Percentiles rank a stretch among this genome's conserved stretches.
These are phyloP conservation scores for Cladophialophora psammophila DNA, from an alignment of 2,329 filamentous ascomycete species.

Conservation along the genomic window DNA sequence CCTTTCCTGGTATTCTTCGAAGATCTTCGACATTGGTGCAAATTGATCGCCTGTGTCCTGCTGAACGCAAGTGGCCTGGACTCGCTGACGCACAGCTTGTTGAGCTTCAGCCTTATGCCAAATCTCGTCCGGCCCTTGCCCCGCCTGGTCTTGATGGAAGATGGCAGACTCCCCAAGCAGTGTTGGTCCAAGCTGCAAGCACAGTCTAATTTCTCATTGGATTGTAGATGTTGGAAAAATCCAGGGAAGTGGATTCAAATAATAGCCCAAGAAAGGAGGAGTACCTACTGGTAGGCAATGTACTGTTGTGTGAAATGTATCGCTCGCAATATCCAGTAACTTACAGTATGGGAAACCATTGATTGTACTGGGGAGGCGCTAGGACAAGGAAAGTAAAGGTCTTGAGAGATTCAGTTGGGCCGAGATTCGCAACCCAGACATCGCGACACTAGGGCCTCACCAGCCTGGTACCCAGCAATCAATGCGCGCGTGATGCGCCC, in stretches of 20 bases:
- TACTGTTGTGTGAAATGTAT: not conserved
- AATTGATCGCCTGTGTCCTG: not conserved
- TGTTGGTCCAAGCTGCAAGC: not conserved
- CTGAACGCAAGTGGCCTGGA: not conserved
- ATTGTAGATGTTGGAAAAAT: not conserved
- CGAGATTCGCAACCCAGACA: not conserved
- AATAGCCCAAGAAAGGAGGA: not conserved
- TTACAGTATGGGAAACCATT: too few relatives aligned
- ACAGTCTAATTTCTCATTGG: not conserved
- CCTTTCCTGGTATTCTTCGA: not conserved
- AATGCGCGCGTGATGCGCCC: too few relatives aligned
- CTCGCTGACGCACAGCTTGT: not conserved
- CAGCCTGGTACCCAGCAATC: too few relatives aligned
- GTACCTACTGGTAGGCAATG: too few relatives aligned
- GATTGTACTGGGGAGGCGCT: too few relatives aligned
- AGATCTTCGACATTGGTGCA: not conserved
- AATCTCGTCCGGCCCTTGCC: not conserved
- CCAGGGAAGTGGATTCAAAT: not conserved
- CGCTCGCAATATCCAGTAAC: not conserved
- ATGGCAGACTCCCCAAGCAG: not conserved
- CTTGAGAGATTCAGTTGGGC: not conserved
- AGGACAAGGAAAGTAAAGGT: too few relatives aligned
- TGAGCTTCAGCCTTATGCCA: not conserved
- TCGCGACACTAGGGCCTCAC: too few relatives aligned
- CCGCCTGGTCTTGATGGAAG: not conserved